phyloP scores from a whole-genome alignment of 2,329 filamentous ascomycete genomes.

The Sordariomycetes sp. region DNA sequence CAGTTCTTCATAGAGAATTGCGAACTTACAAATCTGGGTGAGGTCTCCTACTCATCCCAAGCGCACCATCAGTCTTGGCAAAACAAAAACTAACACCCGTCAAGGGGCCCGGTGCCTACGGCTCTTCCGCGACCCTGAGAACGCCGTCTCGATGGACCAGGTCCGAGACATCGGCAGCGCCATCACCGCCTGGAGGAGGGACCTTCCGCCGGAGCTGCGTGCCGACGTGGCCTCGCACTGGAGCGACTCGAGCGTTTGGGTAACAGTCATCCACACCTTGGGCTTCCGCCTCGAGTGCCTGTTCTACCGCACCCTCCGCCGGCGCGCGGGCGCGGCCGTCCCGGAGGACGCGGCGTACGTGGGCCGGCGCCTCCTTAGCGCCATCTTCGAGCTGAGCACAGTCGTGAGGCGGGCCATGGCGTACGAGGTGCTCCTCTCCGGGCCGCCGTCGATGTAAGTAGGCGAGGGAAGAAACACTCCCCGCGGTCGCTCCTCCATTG shows the following conservation, averaged over 20 bases:
- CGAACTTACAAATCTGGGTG: background rate
- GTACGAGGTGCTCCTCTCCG: background rate
- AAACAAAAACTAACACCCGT: background rate
- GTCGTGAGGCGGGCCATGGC: background rate
- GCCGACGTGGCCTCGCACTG: background rate
- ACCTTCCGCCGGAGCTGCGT: background rate
- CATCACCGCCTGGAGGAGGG: background rate
- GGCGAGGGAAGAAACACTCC: background rate
- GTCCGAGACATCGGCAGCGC: background rate
- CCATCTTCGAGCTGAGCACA: background rate
- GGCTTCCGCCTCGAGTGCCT: conserved; percentile 3
- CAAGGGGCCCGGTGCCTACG: background rate
- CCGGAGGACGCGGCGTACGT: background rate
- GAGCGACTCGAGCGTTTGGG: background rate
- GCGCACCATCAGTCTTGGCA: background rate
- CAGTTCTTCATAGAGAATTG: background rate
- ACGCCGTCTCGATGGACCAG: background rate
- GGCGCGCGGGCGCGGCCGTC: background rate
- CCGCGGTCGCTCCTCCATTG: too few relatives aligned
- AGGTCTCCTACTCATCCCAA: background rate
- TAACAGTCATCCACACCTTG: background rate
- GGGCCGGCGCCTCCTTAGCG: background rate
- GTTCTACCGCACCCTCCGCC: conserved; percentile 1
- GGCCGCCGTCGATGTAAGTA: background rate
- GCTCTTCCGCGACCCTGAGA: background rate